A percentile compares a stretch with the other conserved stretches of the same genome.
These are phyloP conservation scores for Paramecium bursaria DNA, from an alignment of 73 alveolate species.

Conservation along the genomic window DNA sequence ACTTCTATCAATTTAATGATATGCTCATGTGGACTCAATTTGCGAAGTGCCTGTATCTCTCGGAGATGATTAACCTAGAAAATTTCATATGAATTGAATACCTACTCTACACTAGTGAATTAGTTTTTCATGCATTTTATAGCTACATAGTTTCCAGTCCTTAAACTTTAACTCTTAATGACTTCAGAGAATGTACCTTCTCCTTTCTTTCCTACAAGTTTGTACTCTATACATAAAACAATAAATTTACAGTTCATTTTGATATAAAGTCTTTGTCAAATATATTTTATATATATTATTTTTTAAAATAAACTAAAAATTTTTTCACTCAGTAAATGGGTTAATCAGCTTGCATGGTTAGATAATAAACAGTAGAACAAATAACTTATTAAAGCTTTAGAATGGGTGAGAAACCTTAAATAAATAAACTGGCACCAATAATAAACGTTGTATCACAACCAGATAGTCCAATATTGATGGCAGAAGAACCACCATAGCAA, in stretches of 20 bases:
- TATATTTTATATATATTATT: no score
- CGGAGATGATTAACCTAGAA: constrained; percentile 82
- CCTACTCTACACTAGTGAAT: constrained; percentile 90
- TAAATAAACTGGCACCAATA: no score
- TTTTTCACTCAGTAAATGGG: no score
- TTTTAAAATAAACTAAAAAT: no score
- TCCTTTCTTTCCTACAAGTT: constrained; percentile 84
- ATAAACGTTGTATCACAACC: no score
- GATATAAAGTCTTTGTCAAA: no score
- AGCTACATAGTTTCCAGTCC: constrained; percentile 93
- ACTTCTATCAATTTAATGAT: constrained; percentile 95
- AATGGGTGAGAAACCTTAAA: no score
- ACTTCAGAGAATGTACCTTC: constrained; percentile 99
- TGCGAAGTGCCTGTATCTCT: constrained; percentile 95
- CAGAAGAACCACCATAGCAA: no score
- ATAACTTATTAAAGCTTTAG: no score
- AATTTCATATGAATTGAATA: constrained; percentile 22
- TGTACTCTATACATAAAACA: constrained; percentile 69
- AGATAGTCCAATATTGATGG: no score
- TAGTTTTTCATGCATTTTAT: constrained; percentile 93
- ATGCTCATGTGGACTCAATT: constrained; percentile 97
- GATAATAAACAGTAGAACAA: no score
- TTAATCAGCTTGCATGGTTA: no score
- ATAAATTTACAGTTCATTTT: constrained; percentile 35
- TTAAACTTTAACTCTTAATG: constrained; percentile 93